A percentile compares a stretch with the other conserved stretches of the same genome.
Conservation (phyloP, 2,329 filamentous ascomycete genomes). For the Lasiodiplodia theobromae region DNA sequence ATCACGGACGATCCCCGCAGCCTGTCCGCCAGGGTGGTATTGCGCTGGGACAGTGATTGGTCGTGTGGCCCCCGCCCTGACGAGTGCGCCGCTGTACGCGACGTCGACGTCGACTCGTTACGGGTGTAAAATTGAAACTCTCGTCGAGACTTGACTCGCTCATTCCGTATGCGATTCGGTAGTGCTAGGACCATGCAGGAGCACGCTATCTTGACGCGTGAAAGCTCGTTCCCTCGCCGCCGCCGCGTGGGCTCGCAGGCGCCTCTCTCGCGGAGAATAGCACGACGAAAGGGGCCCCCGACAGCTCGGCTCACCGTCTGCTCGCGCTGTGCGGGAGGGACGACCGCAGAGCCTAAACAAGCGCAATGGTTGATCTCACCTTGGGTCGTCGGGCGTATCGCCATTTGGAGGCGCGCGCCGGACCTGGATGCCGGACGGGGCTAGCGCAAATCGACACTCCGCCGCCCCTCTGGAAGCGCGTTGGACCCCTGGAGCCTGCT, state of each 20-base stretch:
- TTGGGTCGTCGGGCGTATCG: not conserved
- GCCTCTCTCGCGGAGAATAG: conserved; percentile 15
- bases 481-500: not conserved
- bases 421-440: not conserved
- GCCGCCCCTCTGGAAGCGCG: conserved; percentile 5
- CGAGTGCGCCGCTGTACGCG: not conserved
- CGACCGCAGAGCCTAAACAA: conserved; percentile 19
- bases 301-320: conserved; percentile 7
- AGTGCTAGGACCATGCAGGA: not conserved
- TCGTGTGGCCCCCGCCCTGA: not conserved
- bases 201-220: not conserved
- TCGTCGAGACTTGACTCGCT: not conserved
- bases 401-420: not conserved
- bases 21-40: conserved; percentile 19
- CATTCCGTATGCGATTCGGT: not conserved
- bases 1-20: conserved; percentile 26
- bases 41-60: conserved; percentile 10
- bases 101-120: not conserved
- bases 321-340: conserved; percentile 6
- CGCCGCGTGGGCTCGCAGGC: conserved; percentile 3
- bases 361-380: conserved; percentile 16
- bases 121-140: not conserved
- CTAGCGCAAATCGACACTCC: conserved; percentile 1
- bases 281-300: not conserved
- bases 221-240: not conserved